Evolutionary conservation across 2,329 filamentous ascomycete species (phyloP).

Genomic region (Cephalotrichum gorgonifer): DNA sequence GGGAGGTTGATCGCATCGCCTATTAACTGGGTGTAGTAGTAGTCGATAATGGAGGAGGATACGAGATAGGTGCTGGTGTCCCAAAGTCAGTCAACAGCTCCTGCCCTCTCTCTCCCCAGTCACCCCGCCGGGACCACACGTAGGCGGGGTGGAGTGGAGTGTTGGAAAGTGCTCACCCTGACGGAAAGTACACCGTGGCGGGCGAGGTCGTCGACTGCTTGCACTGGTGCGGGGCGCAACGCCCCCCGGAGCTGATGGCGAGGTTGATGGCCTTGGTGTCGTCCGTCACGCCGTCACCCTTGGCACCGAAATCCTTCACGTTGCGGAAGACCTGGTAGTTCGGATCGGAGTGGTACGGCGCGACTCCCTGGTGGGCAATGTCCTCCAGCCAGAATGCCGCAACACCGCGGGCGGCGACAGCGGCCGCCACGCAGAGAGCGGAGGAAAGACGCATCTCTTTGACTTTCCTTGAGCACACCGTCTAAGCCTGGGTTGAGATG

Average conservation of each 20-base stretch:
- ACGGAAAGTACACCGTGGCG: constrained; percentile 25
- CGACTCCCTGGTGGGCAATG: constrained; percentile 33
- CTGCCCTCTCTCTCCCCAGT: no score
- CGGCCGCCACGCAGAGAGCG: constrained; percentile 6
- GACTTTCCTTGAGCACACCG: no score
- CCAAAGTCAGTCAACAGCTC: no score
- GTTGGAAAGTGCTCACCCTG: constrained; percentile 18
- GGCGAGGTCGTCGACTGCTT: constrained; percentile 20
- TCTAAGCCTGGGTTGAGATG: no score
- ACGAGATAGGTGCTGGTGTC: constrained; percentile 59
- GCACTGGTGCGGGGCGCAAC: constrained; percentile 25
- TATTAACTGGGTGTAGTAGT: constrained; percentile 72
- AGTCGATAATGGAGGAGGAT: constrained; percentile 58
- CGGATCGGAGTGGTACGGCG: constrained; percentile 31
- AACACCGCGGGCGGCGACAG: constrained; percentile 8
- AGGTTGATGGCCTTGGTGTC: constrained; percentile 24
- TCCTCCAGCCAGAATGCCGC: constrained; percentile 30
- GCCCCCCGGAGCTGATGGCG: constrained; percentile 25
- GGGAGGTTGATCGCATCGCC: constrained; percentile 55
- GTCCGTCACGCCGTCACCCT: constrained; percentile 23
- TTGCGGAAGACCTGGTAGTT: constrained; percentile 35
- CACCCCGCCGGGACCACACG: no score
- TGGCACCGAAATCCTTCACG: constrained; percentile 32
- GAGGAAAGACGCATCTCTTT: constrained; percentile 2
- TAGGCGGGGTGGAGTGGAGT: no score